Base-by-base conservation (phyloP, 768 basidiomycete species). In the Hericium coralloides region DNA sequence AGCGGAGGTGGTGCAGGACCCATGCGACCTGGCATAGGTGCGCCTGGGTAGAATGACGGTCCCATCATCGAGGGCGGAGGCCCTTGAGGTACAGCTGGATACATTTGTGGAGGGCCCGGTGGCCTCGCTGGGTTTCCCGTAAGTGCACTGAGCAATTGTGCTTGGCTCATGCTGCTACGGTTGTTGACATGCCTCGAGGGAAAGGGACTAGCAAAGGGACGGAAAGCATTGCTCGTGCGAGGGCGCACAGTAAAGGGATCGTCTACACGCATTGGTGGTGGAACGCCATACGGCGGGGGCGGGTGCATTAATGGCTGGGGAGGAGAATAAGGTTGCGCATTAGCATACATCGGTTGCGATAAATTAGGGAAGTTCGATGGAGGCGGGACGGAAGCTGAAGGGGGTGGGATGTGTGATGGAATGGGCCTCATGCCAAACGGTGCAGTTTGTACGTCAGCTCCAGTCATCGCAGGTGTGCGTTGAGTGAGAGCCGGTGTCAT, bases 111-210 rank as follows among this genome's bases (percentile, higher is more conserved):
- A 20, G 58, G 54, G 57, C 49, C 26, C 22, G 53, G 25, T n/a
- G 49, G 47, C 12, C 57, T 56, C 17, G 47, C 20, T 17, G 56
- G 51, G 67, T 52, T 59, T 49, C 70, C 69, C 60, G 76, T 75
- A 63, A 81, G 73, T 48, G 77, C 61, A 22, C 71, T 66, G 48
- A 77, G 72, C 39, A 82, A 65, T 53, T 82, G 80, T 37, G 69
- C 73, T 57, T 83, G 81, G 56, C 73, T 75, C 73, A 84, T 74
- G 60, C 76, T 82, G 55, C 73, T 71, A 51, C 75, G 78, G 6
- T 60, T 41, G 39, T 58, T 61, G 43, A 54, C 53, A 36, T 50
- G 36, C n/a, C 62, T 60, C 12, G 60, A 56, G 2, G 63, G 58
- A 18, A 55, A 38, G 12, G 57, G 56, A 50, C 58, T 65, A 8